phyloP scores from a whole-genome alignment of 257 asterid species.

The Solanum appendiculatum region DNA sequence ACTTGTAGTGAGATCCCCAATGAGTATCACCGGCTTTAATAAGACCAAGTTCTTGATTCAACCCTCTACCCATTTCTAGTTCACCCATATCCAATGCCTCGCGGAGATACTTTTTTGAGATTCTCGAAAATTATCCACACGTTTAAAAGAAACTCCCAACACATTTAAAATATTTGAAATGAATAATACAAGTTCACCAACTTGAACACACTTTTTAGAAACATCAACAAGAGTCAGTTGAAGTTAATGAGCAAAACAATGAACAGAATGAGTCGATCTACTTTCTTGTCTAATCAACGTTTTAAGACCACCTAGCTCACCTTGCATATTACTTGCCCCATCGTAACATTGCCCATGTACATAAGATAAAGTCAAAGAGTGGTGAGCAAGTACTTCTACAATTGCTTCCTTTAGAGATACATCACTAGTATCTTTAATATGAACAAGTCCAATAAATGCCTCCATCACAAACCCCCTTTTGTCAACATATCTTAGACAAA shows the following conservation, averaged over 20 bases:
- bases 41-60: background rate
- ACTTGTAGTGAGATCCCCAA: background rate
- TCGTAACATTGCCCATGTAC: background rate
- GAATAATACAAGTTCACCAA: background rate
- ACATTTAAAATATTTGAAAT: too few species aligned
- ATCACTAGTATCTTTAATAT: background rate
- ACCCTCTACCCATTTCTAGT: background rate
- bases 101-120: background rate
- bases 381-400: background rate
- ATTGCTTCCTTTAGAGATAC: background rate
- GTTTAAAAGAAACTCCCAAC: background rate
- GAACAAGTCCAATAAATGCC: background rate
- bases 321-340: background rate
- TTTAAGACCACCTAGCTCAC: background rate
- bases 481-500: background rate
- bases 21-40: background rate
- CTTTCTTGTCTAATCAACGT: background rate
- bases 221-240: background rate
- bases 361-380: background rate
- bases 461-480: background rate
- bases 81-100: background rate
- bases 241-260: background rate
- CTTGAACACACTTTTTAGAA: background rate
- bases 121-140: background rate
- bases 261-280: background rate